Evolutionary conservation across 2,329 filamentous ascomycete genomes (phyloP).

Genomic region (Paramyrothecium sp.): DNA sequence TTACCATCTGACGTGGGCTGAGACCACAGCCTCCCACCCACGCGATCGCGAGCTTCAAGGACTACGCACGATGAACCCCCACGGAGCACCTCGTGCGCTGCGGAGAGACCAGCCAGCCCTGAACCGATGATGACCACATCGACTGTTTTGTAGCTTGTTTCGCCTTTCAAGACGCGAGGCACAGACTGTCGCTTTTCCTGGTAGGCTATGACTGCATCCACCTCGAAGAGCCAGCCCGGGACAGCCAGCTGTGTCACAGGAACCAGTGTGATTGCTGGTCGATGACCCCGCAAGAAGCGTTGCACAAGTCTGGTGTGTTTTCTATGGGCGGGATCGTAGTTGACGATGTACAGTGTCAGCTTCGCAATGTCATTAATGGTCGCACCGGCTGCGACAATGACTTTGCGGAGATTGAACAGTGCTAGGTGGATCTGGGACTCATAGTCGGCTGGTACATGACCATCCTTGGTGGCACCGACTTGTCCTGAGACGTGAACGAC

Average conservation of each 20-base stretch:
- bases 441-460: constrained; percentile 31
- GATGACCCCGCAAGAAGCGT: constrained; percentile 33
- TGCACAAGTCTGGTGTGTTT: constrained; percentile 35
- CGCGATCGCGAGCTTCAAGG: constrained; percentile 47
- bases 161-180: not conserved
- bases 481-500: constrained; percentile 33
- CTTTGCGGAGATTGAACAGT: constrained; percentile 33
- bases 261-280: constrained; percentile 39
- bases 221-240: constrained; percentile 38
- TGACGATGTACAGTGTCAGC: constrained; percentile 40
- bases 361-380: constrained; percentile 35
- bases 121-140: constrained; percentile 43
- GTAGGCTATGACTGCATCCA: constrained; percentile 35
- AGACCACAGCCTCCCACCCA: constrained; percentile 52
- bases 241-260: constrained; percentile 38
- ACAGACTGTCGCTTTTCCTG: constrained; percentile 8
- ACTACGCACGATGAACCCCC: constrained; percentile 39
- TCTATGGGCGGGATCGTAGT: constrained; percentile 35
- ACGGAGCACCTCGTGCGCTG: constrained; percentile 29
- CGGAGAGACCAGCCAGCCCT: constrained; percentile 36
- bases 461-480: constrained; percentile 26
- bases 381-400: constrained; percentile 33
- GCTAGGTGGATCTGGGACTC: constrained; percentile 39
- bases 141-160: constrained; percentile 2
- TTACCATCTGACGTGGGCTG: constrained; percentile 24